Evolutionary conservation across 495 filamentous ascomycete genomes (phyloP), one percentile per base, ranked within the genome.

Genomic region (Xylaria nigripes): DNA sequence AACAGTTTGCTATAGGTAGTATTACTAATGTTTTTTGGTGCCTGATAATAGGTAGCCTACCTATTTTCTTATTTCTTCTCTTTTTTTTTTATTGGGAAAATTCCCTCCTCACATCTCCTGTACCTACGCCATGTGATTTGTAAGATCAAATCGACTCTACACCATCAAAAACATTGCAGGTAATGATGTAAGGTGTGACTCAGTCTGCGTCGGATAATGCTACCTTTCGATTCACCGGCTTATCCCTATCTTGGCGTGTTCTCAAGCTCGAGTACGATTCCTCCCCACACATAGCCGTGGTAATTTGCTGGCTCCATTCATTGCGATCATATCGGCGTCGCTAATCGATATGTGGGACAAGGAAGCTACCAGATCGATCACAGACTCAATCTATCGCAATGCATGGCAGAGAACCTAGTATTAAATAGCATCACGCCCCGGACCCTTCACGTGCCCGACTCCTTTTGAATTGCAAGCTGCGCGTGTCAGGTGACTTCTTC

Each of bases 1-100:
- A 16, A 32, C 23, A 24, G 40, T 16, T n/a, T n/a, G n/a, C n/a
- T n/a, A n/a, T n/a, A n/a, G n/a, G n/a, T n/a, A n/a, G 16, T 21
- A 48, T 48, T 48, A 51, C 10, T 51, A 44, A 44, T 51, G 21
- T n/a, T 29, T 19, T 53, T 57, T 46, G 55, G 18, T 57, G 50
- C 55, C 55, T 57, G 16, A 58, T 50, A 42, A 25, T 27, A 6
- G 18, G 2, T 29, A 30, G 32, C 13, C n/a, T n/a, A n/a, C n/a
- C n/a, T n/a, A n/a, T n/a, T n/a, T n/a, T n/a, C n/a, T n/a, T n/a
- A n/a, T n/a, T n/a, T n/a, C n/a, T n/a, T n/a, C n/a, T n/a, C n/a
- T n/a, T n/a, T n/a, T n/a, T n/a, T n/a, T n/a, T 34, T 10, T 32
- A 24, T 29, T 36, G 6, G 18, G 16, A 43, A 13, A 0, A 21